Evolutionary conservation across 225 moss, liverwort and hornwort species (phyloP).

Genomic region (Neckera pumila): DNA sequence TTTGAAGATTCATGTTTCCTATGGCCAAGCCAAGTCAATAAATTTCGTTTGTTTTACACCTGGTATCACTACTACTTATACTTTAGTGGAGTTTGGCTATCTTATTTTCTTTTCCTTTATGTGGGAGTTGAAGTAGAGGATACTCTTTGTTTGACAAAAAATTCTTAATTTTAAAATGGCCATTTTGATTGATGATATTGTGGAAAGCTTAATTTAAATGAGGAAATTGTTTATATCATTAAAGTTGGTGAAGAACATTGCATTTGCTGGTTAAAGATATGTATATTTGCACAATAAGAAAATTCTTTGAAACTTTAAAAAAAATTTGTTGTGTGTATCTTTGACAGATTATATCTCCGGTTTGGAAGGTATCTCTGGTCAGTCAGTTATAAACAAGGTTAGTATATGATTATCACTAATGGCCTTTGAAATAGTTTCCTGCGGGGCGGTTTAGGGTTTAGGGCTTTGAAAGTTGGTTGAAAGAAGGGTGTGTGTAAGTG

Average conservation of each 20-base stretch:
- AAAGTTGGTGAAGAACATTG: not conserved
- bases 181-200: not conserved
- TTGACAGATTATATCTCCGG: constrained; percentile 20
- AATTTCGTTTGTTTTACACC: not conserved
- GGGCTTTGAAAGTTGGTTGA: not conserved
- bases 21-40: not conserved
- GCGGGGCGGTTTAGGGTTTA: not conserved
- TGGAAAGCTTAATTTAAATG: not conserved
- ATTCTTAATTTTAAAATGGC: not conserved
- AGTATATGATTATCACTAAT: not conserved
- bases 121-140: not conserved
- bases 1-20: not conserved
- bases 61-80: not conserved
- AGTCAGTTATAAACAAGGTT: constrained; percentile 39
- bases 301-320: not conserved
- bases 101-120: not conserved
- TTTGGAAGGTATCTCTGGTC: constrained; percentile 32
- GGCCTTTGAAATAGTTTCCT: not conserved
- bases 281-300: not conserved
- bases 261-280: not conserved
- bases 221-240: not conserved
- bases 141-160: not conserved
- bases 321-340: not conserved
- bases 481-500: not conserved
- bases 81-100: not conserved